Conservation (phyloP, 2,329 filamentous ascomycete species). For the Coniella vitis region DNA sequence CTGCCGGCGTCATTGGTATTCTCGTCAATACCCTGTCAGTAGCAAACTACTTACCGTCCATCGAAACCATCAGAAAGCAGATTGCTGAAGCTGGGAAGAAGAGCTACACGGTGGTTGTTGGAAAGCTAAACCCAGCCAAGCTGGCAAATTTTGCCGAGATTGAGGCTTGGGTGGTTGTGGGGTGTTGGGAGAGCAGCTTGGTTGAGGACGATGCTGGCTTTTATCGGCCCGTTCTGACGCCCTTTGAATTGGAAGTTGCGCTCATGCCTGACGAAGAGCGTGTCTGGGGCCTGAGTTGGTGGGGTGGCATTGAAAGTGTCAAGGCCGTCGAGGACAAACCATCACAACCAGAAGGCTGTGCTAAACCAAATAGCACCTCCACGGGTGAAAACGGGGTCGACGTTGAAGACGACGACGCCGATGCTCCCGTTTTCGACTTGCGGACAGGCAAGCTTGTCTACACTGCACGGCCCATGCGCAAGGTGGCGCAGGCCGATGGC, state of each 20-base stretch:
- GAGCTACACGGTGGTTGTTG: slow-evolving; percentile 91
- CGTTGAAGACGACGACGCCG: slow-evolving; percentile 59
- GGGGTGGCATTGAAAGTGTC: slow-evolving; percentile 72
- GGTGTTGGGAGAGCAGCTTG: slow-evolving; percentile 94
- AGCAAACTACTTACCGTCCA: slow-evolving; percentile 77
- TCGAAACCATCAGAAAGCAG: slow-evolving; percentile 63
- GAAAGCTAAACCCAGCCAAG: slow-evolving; percentile 92
- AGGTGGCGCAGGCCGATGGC: slow-evolving; percentile 30
- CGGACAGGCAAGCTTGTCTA: slow-evolving; percentile 79
- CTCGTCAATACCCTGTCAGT: slow-evolving; percentile 93
- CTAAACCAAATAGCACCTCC: slow-evolving; percentile 18
- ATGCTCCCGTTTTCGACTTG: slow-evolving; percentile 86
- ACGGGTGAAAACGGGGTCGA: slow-evolving; percentile 9
- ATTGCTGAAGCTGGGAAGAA: slow-evolving; percentile 85
- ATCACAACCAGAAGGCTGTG: slow-evolving; percentile 16
- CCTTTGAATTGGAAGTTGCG: slow-evolving; percentile 80
- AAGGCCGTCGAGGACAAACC: slow-evolving; percentile 33
- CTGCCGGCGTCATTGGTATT: slow-evolving; percentile 82
- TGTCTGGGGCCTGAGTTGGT: slow-evolving; percentile 84
- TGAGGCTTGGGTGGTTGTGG: slow-evolving; percentile 93
- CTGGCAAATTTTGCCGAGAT: slow-evolving; percentile 94
- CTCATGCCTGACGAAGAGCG: slow-evolving; percentile 68
- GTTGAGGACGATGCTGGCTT: slow-evolving; percentile 79
- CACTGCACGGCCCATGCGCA: slow-evolving; percentile 67
- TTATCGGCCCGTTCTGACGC: slow-evolving; percentile 86